These are phyloP conservation scores for Chrysosporium keratinophilum DNA, from an alignment of 2,329 filamentous ascomycete species.

Conservation along the genomic window DNA sequence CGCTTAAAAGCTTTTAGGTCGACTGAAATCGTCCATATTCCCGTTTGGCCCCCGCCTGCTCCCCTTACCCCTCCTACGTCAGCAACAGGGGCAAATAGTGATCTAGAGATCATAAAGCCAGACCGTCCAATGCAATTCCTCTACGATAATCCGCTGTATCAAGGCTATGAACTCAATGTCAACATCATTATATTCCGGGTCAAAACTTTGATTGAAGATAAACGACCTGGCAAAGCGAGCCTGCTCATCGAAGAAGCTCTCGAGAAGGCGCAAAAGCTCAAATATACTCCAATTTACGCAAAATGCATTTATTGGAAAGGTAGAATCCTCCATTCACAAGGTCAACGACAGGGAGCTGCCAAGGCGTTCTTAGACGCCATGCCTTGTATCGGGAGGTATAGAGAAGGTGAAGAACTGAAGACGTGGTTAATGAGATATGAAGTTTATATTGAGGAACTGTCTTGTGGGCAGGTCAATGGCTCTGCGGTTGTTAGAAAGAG, in stretches of 20 bases:
- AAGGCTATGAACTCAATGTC: slow-evolving; percentile 9
- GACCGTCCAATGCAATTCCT: slow-evolving; percentile 1
- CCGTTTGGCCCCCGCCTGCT: not conserved
- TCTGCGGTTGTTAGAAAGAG: not conserved
- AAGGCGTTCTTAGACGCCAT: slow-evolving; percentile 17
- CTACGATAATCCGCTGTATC: slow-evolving; percentile 11
- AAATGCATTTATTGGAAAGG: slow-evolving; percentile 24
- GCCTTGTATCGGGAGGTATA: slow-evolving; percentile 15
- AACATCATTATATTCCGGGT: slow-evolving; percentile 3
- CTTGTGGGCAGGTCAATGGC: not conserved
- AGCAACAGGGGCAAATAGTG: not conserved
- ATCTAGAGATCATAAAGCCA: not conserved
- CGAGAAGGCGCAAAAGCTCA: slow-evolving; percentile 2
- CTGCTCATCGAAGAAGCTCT: slow-evolving; percentile 7
- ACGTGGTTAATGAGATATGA: slow-evolving; percentile 5
- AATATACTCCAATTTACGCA: slow-evolving; percentile 8
- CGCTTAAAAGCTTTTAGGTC: not conserved
- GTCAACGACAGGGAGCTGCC: slow-evolving; percentile 16
- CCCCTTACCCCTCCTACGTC: not conserved
- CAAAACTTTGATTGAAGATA: not conserved
- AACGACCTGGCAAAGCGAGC: slow-evolving; percentile 3
- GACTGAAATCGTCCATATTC: not conserved
- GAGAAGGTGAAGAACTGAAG: slow-evolving; percentile 17
- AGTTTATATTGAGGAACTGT: not conserved
- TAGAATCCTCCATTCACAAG: slow-evolving; percentile 18